Evolutionary conservation across 441 rosid genomes (phyloP), one percentile per base, ranked within the genome.

Genomic region (Adansonia rubrostipa): DNA sequence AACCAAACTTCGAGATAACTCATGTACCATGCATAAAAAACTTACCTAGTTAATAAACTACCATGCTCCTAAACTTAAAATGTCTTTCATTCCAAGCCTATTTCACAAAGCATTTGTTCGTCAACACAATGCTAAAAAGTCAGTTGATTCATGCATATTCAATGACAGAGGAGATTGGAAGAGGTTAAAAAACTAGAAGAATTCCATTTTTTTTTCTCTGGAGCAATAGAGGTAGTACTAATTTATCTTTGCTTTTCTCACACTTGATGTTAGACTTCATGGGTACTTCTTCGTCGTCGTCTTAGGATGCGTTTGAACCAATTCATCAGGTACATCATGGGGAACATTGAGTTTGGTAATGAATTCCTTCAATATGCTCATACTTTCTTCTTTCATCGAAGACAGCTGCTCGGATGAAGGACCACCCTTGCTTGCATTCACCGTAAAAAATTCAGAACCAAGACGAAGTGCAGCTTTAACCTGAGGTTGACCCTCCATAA

Each of bases 321-420:
- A 33, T 8, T 74, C 77, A 14, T 74, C 77, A 73, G 76, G 66
- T 24, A 58, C 76, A 57, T 73, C 51, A 13, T 42, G 57, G 9
- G 54, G 76, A 57, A 40, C 76, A 36, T 70, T 70, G 42, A 48
- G 50, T 54, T 40, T 73, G 50, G 65, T 73, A 2, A 56, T 75
- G 78, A 62, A 75, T 61, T 62, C 60, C 48, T 62, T 75, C 71
- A 45, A 48, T 44, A 50, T 14, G 58, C 45, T 28, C 65, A 73
- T 57, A 22, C 71, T 62, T 62, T 50, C 45, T 48, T 47, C 28
- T 24, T 61, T 64, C 69, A 48, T 61, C 2, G 71, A 75, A 45
- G 67, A 65, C 47, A 63, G 10, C n/a, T 54, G 65, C 36, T 57
- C n/a, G 22, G 65, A 73, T 4, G 53, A 51, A 71, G 45, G 4